A percentile compares a stretch with the other conserved stretches of the same genome.
These are phyloP conservation scores for Malus fusca DNA, from an alignment of 306 rosid species.

Conservation along the genomic window DNA sequence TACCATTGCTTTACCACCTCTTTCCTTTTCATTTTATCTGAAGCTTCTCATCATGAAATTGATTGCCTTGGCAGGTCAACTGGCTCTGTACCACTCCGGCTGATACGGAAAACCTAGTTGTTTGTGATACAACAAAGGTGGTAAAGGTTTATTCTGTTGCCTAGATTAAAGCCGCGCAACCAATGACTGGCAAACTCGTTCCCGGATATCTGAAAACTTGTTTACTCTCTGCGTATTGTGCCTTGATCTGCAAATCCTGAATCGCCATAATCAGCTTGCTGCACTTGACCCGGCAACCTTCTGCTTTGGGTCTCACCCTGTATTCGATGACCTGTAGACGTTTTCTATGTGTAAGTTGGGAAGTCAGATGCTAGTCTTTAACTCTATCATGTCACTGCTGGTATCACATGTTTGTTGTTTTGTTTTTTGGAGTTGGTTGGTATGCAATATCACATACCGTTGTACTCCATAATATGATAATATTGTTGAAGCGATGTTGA, in stretches of 20 bases:
- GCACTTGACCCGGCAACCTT: not conserved
- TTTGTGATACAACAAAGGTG: constrained; percentile 79
- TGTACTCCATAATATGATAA: not conserved
- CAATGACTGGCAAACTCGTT: constrained; percentile 13
- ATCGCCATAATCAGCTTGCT: not conserved
- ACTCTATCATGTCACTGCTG: not conserved
- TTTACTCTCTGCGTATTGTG: not conserved
- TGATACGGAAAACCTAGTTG: constrained; percentile 73
- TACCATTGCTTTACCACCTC: constrained; percentile 11
- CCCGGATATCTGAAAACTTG: not conserved
- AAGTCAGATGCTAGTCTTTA: not conserved
- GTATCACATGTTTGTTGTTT: not conserved
- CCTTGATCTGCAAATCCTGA: not conserved
- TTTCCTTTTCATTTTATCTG: constrained; percentile 2
- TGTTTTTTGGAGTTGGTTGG: not conserved
- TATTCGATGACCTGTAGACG: not conserved
- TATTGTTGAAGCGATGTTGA: not conserved
- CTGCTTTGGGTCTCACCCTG: not conserved
- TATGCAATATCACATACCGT: too few relatives aligned
- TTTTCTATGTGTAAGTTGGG: not conserved
- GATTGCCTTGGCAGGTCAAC: constrained; percentile 60
- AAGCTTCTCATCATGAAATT: constrained; percentile 12
- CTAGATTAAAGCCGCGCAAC: constrained; percentile 25
- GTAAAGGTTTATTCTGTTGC: constrained; percentile 69
- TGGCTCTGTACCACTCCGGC: constrained; percentile 74